These are phyloP conservation scores for Chaetomiaceae sp. DNA, from an alignment of 2,329 filamentous ascomycete genomes.

Conservation along the genomic window DNA sequence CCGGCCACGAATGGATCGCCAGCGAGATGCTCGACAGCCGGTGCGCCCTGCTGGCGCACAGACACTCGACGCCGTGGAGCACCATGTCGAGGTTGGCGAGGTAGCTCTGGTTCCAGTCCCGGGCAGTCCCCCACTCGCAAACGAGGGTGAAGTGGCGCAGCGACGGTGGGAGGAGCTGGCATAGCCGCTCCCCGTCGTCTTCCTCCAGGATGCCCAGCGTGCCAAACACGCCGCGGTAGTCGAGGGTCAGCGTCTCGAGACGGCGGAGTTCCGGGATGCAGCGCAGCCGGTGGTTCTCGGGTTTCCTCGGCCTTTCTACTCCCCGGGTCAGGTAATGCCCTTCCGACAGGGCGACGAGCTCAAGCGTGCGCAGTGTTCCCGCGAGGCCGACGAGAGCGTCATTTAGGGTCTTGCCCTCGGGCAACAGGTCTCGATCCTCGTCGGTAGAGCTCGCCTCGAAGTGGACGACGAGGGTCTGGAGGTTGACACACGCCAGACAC, in stretches of 20 bases:
- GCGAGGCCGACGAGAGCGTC: conserved; percentile 24
- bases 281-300: conserved; percentile 28
- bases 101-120: conserved; percentile 29
- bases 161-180: conserved; percentile 24
- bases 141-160: conserved; percentile 27
- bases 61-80: conserved; percentile 25
- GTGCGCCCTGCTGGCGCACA: conserved; percentile 22
- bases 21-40: conserved; percentile 24
- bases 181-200: conserved; percentile 28
- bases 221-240: conserved; percentile 29
- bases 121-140: conserved; percentile 28
- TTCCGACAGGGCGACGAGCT: conserved; percentile 25
- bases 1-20: conserved; percentile 29
- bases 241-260: conserved; percentile 25
- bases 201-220: conserved; percentile 29
- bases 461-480: conserved; percentile 27
- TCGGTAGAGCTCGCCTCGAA: conserved; percentile 27
- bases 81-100: conserved; percentile 28
- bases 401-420: conserved; percentile 26
- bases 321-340: conserved; percentile 30
- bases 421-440: conserved; percentile 25
- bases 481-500: conserved; percentile 25
- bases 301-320: conserved; percentile 27
- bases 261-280: conserved; percentile 25
- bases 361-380: conserved; percentile 21